phyloP scores from a whole-genome alignment of 495 filamentous ascomycete genomes.

The Xylaria bambusicola region DNA sequence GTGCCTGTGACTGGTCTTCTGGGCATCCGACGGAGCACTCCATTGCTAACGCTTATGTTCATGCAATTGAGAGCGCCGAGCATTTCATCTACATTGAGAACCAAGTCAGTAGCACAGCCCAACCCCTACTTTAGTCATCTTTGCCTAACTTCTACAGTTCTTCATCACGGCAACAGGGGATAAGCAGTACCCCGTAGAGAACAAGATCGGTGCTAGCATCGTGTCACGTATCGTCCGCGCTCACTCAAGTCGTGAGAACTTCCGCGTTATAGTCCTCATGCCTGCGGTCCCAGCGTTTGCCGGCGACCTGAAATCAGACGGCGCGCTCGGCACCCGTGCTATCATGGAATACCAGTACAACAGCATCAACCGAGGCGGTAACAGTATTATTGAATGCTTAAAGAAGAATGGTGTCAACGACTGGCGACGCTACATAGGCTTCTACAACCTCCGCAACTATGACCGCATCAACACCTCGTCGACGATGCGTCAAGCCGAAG shows the following conservation, averaged over 20 bases:
- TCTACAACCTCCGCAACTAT: conserved; percentile 94
- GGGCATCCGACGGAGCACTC: conserved; percentile 76
- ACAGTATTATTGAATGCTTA: conserved; percentile 82
- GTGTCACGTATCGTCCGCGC: conserved; percentile 86
- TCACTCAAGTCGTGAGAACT: conserved; percentile 67
- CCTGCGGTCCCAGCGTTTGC: conserved; percentile 89
- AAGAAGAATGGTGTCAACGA: conserved; percentile 68
- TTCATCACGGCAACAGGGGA: conserved; percentile 90
- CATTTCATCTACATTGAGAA: conserved; percentile 97
- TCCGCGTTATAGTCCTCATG: conserved; percentile 83
- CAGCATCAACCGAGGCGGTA: conserved; percentile 81
- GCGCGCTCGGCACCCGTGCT: conserved; percentile 79
- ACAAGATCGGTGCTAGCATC: conserved; percentile 85
- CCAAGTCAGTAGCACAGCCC: conserved; percentile 48
- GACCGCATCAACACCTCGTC: conserved; percentile 80
- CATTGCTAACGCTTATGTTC: conserved; percentile 84
- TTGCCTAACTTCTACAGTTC: conserved; percentile 52
- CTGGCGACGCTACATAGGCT: conserved; percentile 78
- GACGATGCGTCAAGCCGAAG: conserved; percentile 64
- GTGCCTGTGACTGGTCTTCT: conserved; percentile 71
- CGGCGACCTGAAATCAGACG: conserved; percentile 79
- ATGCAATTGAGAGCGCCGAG: conserved; percentile 74
- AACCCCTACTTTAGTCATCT: neutral
- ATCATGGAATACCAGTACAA: conserved; percentile 97
- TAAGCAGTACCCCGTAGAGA: conserved; percentile 75